Conservation (phyloP, 176 grass and related monocot genomes). For the Saccharum officinarum region DNA sequence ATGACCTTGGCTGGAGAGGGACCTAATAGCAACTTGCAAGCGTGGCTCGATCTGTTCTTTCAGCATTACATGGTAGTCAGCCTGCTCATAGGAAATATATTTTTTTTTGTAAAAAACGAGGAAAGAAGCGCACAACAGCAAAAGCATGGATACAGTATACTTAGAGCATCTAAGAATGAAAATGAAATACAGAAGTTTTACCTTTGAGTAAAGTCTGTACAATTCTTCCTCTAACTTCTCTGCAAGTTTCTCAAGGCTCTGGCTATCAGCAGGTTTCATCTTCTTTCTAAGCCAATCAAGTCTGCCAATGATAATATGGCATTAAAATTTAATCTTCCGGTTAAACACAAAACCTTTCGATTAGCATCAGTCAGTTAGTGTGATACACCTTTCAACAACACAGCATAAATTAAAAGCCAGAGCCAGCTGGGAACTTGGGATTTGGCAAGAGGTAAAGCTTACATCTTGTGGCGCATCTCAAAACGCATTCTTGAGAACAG, state of each 20-base stretch:
- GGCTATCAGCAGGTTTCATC: not conserved
- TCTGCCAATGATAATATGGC: conserved; percentile 30
- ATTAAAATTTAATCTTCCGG: conserved; percentile 12
- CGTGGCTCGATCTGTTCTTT: conserved; percentile 12
- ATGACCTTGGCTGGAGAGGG: conserved; percentile 3
- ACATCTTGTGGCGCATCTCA: conserved; percentile 45
- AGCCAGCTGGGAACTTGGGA: not conserved
- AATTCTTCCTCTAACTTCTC: conserved; percentile 12
- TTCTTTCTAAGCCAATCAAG: not conserved
- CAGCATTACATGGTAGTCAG: conserved; percentile 47
- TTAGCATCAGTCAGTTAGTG: not conserved
- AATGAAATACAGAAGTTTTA: conserved; percentile 30
- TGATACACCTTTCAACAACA: not conserved
- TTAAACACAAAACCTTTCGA: not conserved
- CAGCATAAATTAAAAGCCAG: not conserved
- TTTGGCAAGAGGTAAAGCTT: conserved; percentile 18
- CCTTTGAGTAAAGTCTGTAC: conserved; percentile 32
- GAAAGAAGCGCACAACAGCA: not conserved
- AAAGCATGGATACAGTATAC: conserved; percentile 18
- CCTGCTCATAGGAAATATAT: conserved; percentile 45
- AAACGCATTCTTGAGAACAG: conserved; percentile 31
- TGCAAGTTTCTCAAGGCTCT: not conserved
- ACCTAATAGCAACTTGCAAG: conserved; percentile 29
- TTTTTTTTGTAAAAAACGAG: not conserved
- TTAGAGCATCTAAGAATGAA: conserved; percentile 11